Evolutionary conservation across 768 basidiomycete genomes (phyloP), one percentile per base, ranked within the genome.

Genomic region (Leccinellum luteum): DNA sequence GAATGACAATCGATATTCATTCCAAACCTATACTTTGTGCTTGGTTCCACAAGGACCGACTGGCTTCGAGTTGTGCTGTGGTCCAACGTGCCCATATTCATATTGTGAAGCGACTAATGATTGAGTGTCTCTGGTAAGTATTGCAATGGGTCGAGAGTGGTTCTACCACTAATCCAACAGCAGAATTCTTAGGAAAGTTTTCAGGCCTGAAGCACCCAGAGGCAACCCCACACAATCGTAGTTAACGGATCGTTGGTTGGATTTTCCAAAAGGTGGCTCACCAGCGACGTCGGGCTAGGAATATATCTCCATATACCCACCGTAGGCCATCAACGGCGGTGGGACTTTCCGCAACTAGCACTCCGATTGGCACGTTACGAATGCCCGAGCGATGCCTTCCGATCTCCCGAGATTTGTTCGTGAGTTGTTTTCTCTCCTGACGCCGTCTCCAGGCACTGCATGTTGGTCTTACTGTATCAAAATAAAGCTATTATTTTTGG

Each of bases 1-100:
- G 60, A 9, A 38, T 61, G 61, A 31, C 61, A 19, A 59, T 63
- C 14, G 56, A 62, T n/a, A 62, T 13, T n/a, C n/a, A 57, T 66
- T 52, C 61, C 54, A 25, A 63, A 60, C 44, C 55, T 66, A 1
- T 66, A 27, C 43, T 59, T 63, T 19, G 55, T 54, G 31, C 47
- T 66, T 7, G 60, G 60, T 21, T 57, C 64, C 2, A 38, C 64
- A 62, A 4, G 60, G 55, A 23, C 64, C 64, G 3, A 61, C 34
- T 1, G 52, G 48, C 17, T 38, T 38, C 15, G 35, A n/a, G 3
- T 41, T 52, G 23, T 60, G 52, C 31, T 60, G 56, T 6, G 62
- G 48, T 2, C 58, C 62, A 4, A 56, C 60, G n/a, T n/a, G n/a
- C n/a, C n/a, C n/a, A 17, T 61, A 56, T 38, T 6, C 50, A n/a